A percentile compares a stretch with the other conserved stretches of the same genome.
These are phyloP conservation scores for Colletotrichum orbiculare DNA, from an alignment of 2,329 filamentous ascomycete genomes.

Conservation along the genomic window DNA sequence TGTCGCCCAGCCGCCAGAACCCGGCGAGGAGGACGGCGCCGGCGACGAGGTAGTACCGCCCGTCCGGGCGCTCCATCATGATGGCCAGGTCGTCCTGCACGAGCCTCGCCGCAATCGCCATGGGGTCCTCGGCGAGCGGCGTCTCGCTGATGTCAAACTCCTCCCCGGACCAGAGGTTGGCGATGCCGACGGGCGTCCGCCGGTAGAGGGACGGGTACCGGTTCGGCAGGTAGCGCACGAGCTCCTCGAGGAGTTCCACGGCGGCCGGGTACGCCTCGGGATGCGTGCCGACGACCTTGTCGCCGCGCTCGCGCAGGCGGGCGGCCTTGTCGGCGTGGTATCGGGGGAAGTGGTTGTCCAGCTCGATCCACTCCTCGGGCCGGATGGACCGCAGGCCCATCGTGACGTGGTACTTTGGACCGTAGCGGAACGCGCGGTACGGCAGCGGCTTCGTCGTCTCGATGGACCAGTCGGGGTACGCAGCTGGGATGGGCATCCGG, in stretches of 20 bases:
- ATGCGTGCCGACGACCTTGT: constrained; percentile 75
- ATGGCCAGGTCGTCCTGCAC: constrained; percentile 86
- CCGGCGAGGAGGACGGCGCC: constrained; percentile 81
- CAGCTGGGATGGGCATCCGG: constrained; percentile 66
- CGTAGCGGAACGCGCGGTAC: constrained; percentile 82
- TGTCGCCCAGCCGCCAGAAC: constrained; percentile 86
- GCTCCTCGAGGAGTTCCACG: constrained; percentile 80
- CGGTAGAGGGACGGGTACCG: constrained; percentile 80
- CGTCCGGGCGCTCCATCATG: constrained; percentile 82
- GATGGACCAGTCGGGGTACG: constrained; percentile 77
- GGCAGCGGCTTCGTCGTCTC: constrained; percentile 77
- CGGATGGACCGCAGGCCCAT: constrained; percentile 80
- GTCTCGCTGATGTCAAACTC: constrained; percentile 73
- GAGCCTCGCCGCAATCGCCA: constrained; percentile 77
- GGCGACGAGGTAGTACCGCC: constrained; percentile 83
- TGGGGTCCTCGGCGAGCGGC: constrained; percentile 79
- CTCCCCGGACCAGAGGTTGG: constrained; percentile 79
- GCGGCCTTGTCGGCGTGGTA: constrained; percentile 78
- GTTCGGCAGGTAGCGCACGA: constrained; percentile 76
- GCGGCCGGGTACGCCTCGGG: constrained; percentile 78
- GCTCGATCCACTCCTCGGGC: constrained; percentile 83
- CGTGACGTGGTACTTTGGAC: constrained; percentile 80
- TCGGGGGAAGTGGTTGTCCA: constrained; percentile 81
- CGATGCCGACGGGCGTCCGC: constrained; percentile 71
- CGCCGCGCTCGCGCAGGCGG: constrained; percentile 74